phyloP scores from a whole-genome alignment of 2,329 filamentous ascomycete genomes.

The Talaromyces sp. region DNA sequence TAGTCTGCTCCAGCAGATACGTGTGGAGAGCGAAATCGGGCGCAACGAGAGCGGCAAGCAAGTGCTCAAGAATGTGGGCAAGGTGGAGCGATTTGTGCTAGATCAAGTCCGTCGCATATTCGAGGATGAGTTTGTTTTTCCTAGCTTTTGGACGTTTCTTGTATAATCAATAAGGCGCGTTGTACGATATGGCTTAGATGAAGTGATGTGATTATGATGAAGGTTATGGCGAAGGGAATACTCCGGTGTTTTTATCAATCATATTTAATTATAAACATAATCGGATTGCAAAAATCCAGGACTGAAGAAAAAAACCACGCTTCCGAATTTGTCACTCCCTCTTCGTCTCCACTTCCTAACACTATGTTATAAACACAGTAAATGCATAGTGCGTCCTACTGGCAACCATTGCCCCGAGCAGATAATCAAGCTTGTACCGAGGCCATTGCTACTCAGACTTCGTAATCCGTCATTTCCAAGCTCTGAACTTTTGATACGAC shows the following conservation, averaged over 20 bases:
- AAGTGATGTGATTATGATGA: not conserved
- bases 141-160: constrained; percentile 96
- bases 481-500: not conserved
- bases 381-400: not conserved
- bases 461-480: not conserved
- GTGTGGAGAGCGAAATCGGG: constrained; percentile 96
- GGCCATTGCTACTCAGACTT: not conserved
- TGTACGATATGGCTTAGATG: not conserved
- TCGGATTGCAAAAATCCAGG: not conserved
- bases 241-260: not conserved
- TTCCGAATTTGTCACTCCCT: not conserved
- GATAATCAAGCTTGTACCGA: not conserved
- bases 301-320: not conserved
- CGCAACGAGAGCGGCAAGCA: constrained; percentile 87
- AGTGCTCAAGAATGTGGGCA: constrained; percentile 95
- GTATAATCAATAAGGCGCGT: constrained; percentile 48
- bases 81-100: constrained; percentile 94
- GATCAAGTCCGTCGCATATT: constrained; percentile 96
- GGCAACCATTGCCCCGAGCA: not conserved
- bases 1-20: constrained; percentile 80
- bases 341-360: not conserved
- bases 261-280: not conserved
- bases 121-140: constrained; percentile 97
- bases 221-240: not conserved
- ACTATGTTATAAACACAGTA: not conserved